These are phyloP conservation scores for Orbilia javanica DNA, from an alignment of 2,329 filamentous ascomycete species.

Conservation along the genomic window DNA sequence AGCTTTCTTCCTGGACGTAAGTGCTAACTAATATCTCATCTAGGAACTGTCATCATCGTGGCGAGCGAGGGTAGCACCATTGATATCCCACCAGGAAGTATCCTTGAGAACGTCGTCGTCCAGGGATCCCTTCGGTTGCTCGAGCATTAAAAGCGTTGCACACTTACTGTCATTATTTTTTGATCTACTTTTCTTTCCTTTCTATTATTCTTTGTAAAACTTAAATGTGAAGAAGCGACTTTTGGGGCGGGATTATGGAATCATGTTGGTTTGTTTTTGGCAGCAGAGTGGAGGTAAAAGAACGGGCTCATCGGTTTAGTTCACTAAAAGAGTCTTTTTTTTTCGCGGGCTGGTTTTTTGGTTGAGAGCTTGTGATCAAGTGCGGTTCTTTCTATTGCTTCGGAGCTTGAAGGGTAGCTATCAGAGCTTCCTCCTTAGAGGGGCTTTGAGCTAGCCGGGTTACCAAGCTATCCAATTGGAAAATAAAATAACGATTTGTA, in stretches of 20 bases:
- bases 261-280: conserved; percentile 11
- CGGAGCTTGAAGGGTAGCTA: neutral
- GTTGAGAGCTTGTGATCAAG: conserved; percentile 12
- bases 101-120: conserved; percentile 98
- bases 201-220: conserved; percentile 30
- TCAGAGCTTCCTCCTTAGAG: neutral
- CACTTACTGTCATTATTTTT: conserved; percentile 23
- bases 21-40: conserved; percentile 14
- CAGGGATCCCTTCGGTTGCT: conserved; percentile 86
- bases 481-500: conserved; percentile 29
- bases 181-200: conserved; percentile 15
- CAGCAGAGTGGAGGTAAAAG: neutral
- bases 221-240: conserved; percentile 13
- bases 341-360: neutral
- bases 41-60: conserved; percentile 92
- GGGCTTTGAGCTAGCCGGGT: conserved; percentile 2
- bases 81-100: conserved; percentile 94
- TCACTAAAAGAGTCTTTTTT: conserved; percentile 14
- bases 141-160: conserved; percentile 38
- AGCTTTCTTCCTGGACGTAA: neutral
- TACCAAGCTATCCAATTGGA: conserved; percentile 6
- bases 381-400: conserved; percentile 12
- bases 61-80: conserved; percentile 98
- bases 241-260: conserved; percentile 19
- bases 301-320: neutral